Base-by-base conservation (phyloP, 441 rosid species). In the Adansonia gregorii region DNA sequence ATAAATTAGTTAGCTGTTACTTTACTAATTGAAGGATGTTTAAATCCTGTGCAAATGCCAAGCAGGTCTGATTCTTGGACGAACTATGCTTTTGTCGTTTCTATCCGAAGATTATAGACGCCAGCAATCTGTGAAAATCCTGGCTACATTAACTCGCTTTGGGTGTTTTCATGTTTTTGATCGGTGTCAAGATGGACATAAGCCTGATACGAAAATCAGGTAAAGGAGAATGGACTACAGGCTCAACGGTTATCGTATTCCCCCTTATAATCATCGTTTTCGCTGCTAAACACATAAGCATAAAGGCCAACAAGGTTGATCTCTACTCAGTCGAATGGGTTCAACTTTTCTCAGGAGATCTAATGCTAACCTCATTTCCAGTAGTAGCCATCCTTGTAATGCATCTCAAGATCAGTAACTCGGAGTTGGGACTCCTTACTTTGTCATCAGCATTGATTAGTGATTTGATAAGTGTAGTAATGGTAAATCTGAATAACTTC, bases 161-260 rank as follows among this genome's bases (percentile, higher is more conserved):
- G 89, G 86, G 22, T 83, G 64, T 88, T 51, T 88, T 83, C 77
- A 72, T 88, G 35, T 88, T 88, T 55, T 79, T 80, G 17, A 82
- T 54, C 10, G 91, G 83, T 3, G 87, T 88, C 8, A 88, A 86
- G 74, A 82, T 83, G 85, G 86, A 88, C 66, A 3, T 73, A 24
- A 61, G 76, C 52, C 78, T 82, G 72, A 20, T 84, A 0, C n/a
- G 6, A 1, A 84, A 61, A 17, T 67, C 75, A 9, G 87, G 81
- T 9, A 79, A 41, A 67, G 79, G 82, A 19, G 74, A 63, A 49
- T 75, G 71, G 71, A 75, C 48, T 0, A 63, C 49, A 31, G 78
- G 73, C 31, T 3, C 66, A 10, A 15, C n/a, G 3, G 31, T 65
- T 8, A 22, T 48, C 2, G 0, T 63, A 51, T 4, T 75, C 70